Base-by-base conservation (phyloP, 1,284 basidiomycete genomes). In the Pholiota adiposa region DNA sequence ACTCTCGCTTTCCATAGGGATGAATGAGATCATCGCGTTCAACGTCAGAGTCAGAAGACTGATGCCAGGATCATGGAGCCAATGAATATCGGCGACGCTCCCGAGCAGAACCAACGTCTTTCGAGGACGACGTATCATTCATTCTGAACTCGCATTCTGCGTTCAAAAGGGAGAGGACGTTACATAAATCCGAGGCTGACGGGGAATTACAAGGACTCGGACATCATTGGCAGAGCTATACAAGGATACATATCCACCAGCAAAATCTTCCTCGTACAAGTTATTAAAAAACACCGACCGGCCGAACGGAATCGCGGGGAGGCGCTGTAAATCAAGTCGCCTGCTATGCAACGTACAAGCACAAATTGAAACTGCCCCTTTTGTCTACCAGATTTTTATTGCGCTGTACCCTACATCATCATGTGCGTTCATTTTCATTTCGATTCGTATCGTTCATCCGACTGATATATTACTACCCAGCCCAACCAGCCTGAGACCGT, bases 251-350 rank as follows among this genome's bases (percentile, higher is more conserved):
- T n/a, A n/a, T n/a, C n/a, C n/a, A n/a, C n/a, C n/a, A n/a, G n/a
- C n/a, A n/a, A n/a, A n/a, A n/a, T n/a, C n/a, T n/a, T n/a, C n/a
- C n/a, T n/a, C n/a, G n/a, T n/a, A n/a, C n/a, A n/a, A n/a, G n/a
- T n/a, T n/a, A n/a, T n/a, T n/a, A 58, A 29, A 38, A 16, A 31
- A 51, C 31, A 16, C 59, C 59, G 59, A 60, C 59, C 59, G 59
- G 59, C 59, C 59, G 59, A 60, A 60, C 59, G 59, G 59, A 60
- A 56, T 52, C 48, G 49, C 51, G 50, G 59, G 50, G 54, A 56
- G 51, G 51, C 51, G 51, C 51, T 53, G 51, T 23, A 33, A 21
- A 34, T n/a, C 31, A 33, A 8, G 14, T 31, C 31, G n/a, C 14
- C 25, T 48, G 19, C 14, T 12, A 21, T 48, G 19, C 25, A 16